phyloP scores from a whole-genome alignment of 192 early-diverging fungal genomes.

The Kappamyces sp. region DNA sequence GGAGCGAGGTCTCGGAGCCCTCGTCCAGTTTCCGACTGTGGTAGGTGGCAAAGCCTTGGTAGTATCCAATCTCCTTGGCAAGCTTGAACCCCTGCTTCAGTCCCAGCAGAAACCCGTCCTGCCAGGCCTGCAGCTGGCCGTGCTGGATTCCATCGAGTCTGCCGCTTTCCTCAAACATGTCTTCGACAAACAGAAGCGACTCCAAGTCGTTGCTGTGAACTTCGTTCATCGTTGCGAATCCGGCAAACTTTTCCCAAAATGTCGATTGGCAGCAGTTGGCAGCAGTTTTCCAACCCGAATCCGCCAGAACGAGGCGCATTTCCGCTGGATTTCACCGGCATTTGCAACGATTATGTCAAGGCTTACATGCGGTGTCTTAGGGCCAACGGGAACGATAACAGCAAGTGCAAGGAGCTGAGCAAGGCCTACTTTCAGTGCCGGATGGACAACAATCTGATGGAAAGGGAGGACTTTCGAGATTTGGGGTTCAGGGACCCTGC shows the following conservation, averaged over 20 bases:
- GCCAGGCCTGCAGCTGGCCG: background rate
- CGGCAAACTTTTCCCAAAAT: background rate
- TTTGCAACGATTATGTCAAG: conserved; percentile 75
- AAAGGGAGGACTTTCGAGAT: conserved; percentile 57
- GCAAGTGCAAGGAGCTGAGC: conserved; percentile 63
- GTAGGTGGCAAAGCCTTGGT: background rate
- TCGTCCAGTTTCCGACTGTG: too few relatives aligned
- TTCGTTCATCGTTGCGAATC: background rate
- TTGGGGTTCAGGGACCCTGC: conserved; percentile 56
- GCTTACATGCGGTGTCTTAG: conserved; percentile 75
- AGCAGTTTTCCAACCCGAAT: conserved; percentile 49
- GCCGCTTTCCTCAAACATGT: conserved; percentile 11
- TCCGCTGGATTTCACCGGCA: conserved; percentile 81
- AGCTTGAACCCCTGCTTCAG: conserved; percentile 14
- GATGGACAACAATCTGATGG: conserved; percentile 82
- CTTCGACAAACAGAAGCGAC: background rate
- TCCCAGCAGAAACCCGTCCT: conserved; percentile 9
- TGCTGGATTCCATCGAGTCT: conserved; percentile 7
- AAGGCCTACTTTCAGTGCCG: conserved; percentile 81
- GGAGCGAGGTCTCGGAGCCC: too few relatives aligned
- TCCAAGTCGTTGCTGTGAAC: background rate
- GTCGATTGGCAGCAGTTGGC: conserved; percentile 18
- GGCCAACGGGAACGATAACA: conserved; percentile 61
- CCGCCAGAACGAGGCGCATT: conserved; percentile 88
- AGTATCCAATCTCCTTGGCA: conserved; percentile 15